phyloP scores from a whole-genome alignment of 768 basidiomycete species.

The Tylopilus intermedius region DNA sequence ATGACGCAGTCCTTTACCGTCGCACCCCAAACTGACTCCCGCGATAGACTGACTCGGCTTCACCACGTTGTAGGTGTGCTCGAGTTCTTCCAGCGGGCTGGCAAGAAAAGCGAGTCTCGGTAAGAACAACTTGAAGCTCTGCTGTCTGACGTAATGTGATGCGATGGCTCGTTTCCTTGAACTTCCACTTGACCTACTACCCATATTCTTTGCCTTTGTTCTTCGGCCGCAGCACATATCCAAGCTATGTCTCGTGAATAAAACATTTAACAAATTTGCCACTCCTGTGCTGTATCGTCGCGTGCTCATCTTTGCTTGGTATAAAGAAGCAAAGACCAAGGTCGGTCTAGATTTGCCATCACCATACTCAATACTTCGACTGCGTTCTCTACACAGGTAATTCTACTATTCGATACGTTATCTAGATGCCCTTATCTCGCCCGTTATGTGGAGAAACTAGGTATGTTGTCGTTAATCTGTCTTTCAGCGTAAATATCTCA shows the following conservation, averaged over 20 bases:
- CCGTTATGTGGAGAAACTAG: slow-evolving; percentile 50
- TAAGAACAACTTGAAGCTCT: too few species aligned
- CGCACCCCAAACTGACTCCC: too few species aligned
- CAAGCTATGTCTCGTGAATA: slow-evolving; percentile 52
- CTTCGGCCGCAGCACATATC: slow-evolving; percentile 50
- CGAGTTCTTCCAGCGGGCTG: too few species aligned
- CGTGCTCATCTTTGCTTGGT: slow-evolving; percentile 66
- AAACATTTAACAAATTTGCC: slow-evolving; percentile 48
- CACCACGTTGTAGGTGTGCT: too few species aligned
- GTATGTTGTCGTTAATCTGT: slow-evolving; percentile 34
- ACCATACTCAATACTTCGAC: not conserved
- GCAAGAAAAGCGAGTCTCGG: too few species aligned
- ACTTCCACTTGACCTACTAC: slow-evolving; percentile 63
- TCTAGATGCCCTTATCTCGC: slow-evolving; percentile 53
- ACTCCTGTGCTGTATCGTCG: slow-evolving; percentile 50
- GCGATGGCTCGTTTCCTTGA: slow-evolving; percentile 43
- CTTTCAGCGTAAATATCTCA: slow-evolving; percentile 3
- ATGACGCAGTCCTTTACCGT: too few species aligned
- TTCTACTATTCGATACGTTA: slow-evolving; percentile 59
- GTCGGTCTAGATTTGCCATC: slow-evolving; percentile 29
- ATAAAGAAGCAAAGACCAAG: slow-evolving; percentile 58
- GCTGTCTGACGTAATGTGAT: too few species aligned
- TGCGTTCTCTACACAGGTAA: slow-evolving; percentile 39
- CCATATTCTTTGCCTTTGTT: slow-evolving; percentile 49
- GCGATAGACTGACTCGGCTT: too few species aligned